Evolutionary conservation across 2,329 filamentous ascomycete species (phyloP).

Genomic region (Chrysoporthe puriensis): DNA sequence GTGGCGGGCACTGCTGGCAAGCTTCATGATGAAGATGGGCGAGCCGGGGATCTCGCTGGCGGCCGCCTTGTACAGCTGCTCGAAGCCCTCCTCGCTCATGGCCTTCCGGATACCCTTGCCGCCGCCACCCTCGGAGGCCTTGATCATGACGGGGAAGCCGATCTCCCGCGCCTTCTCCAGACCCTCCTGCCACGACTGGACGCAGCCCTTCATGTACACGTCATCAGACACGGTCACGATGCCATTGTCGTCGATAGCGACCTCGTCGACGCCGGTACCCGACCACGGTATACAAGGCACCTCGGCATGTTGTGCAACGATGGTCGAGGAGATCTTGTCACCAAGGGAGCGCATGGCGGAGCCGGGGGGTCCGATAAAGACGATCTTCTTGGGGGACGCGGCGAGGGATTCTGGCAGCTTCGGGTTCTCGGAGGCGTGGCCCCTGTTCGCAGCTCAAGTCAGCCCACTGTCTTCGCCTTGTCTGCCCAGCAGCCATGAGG

Average conservation of each 20-base stretch:
- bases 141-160: conserved; percentile 99
- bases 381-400: conserved; percentile 95
- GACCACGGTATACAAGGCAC: conserved; percentile 99
- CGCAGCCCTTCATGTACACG: conserved; percentile 88
- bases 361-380: conserved; percentile 97
- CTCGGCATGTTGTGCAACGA: conserved; percentile 93
- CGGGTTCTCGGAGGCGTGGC: conserved; percentile 98
- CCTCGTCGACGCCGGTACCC: conserved; percentile 84
- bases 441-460: conserved; percentile 56
- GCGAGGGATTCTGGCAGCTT: conserved; percentile 95
- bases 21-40: conserved; percentile 99
- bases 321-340: conserved; percentile 99
- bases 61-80: conserved; percentile 88
- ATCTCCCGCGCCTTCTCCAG: conserved; percentile 84
- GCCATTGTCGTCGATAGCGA: conserved; percentile 76
- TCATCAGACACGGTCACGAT: conserved; percentile 91
- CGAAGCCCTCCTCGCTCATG: conserved; percentile 80
- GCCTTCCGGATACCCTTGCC: conserved; percentile 99
- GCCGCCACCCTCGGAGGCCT: conserved; percentile 98
- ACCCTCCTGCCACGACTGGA: conserved; percentile 86
- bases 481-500: too few species aligned
- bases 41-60: conserved; percentile 97
- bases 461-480: not conserved
- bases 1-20: conserved; percentile 94
- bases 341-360: conserved; percentile 98